phyloP scores from a whole-genome alignment of 345 rosid genomes.

The Murraya koenigii region DNA sequence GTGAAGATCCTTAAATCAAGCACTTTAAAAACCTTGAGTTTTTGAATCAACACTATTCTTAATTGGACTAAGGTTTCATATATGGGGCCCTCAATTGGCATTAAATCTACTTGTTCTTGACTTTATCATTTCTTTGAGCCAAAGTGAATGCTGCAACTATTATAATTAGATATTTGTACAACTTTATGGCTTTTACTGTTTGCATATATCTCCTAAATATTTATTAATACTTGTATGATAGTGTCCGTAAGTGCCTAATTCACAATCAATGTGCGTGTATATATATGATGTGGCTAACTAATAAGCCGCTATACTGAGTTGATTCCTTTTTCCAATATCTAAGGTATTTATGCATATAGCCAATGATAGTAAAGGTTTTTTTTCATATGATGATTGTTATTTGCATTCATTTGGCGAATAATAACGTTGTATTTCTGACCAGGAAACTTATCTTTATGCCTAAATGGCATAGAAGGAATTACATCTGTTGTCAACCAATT shows the following conservation, averaged over 20 bases:
- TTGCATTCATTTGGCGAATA: neutral
- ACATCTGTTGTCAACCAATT: neutral
- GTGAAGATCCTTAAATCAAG: neutral
- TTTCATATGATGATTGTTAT: neutral
- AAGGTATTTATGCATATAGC: neutral
- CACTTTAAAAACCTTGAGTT: too few relatives aligned
- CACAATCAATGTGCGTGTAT: neutral
- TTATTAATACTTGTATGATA: neutral
- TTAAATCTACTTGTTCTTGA: neutral
- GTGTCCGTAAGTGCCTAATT: neutral
- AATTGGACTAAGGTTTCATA: neutral
- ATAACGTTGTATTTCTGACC: too few relatives aligned
- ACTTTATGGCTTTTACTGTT: neutral
- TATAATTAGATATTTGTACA: neutral
- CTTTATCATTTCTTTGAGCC: neutral
- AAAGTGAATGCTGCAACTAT: conserved; percentile 2
- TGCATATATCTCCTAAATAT: neutral
- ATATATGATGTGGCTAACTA: too few relatives aligned
- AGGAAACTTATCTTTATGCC: neutral
- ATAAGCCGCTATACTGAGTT: too few relatives aligned
- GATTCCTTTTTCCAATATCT: neutral
- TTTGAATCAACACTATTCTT: too few relatives aligned
- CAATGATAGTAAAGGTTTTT: neutral
- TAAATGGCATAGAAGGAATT: neutral
- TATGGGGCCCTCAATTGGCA: neutral